Base-by-base conservation (phyloP, 2,329 filamentous ascomycete species). In the Fusarium sublunatum region DNA sequence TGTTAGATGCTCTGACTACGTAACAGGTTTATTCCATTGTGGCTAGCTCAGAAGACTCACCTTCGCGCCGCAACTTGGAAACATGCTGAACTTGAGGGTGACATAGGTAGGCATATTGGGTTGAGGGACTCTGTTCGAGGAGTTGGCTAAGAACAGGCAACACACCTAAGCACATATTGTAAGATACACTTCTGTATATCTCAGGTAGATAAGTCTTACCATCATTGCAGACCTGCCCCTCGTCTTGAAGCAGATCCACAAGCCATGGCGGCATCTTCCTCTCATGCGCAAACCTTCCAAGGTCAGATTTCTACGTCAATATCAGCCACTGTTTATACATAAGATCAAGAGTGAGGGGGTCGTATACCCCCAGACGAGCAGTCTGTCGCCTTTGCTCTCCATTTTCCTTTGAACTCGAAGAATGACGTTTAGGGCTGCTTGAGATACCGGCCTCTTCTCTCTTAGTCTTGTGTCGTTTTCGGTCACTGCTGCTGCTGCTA, bases 31-130 rank as follows among this genome's bases (percentile, higher is more conserved):
- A 13, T 32, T n/a, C 9, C 10, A 7, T 3, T 28, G 8, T 24
- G 9, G n/a, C 6, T 8, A 5, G 10, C 36, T 3, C 13, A 6
- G 25, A 41, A 1, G 22, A 8, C 67, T 29, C 74, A 84, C 87
- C 87, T 78, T 97, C 93, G 58, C 81, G 83, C n/a, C 83, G 85
- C 48, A 96, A 82, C 71, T 96, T 96, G 47, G 91, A 91, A 25
- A 98, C 83, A 71, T 97, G 93, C 44, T 88, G 83, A 0, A 92
- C 90, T 43, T 82, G 81, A 1, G 89, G 84, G 70, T 93, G 88
- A 74, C 93, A 97, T 31, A 97, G 80, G 70, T 93, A 97, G 6
- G 91, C 91, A 63, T 86, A 86, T 49, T 85, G 80, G 2, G 92
- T 90, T 5, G 66, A 65, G 0, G 61, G 44, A 68, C 91, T 91